Evolutionary conservation across 345 rosid species (phyloP), one percentile per base, ranked within the genome.

Genomic region (Camelina laxa): DNA sequence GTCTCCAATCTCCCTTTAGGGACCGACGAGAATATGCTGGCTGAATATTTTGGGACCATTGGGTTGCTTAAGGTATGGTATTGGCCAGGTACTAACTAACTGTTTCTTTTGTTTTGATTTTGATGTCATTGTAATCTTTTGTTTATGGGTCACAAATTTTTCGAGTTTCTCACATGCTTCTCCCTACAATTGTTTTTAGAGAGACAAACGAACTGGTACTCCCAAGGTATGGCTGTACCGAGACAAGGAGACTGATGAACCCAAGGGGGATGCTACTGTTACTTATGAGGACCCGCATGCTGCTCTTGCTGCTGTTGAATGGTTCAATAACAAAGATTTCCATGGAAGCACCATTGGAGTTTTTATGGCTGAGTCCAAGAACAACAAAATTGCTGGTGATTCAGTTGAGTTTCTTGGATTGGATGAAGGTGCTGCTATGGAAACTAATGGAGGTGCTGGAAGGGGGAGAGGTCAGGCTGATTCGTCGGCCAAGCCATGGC

Each of bases 251-350:
- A 95, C 99, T 22, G 82, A 91, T 88, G 98, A 92, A 68, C 96
- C 94, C 0, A 95, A 95, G 70, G 98, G 97, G 63, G 99, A 95
- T 85, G 98, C 99, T 58, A 92, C 98, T 0, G 94, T 90, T 60
- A 92, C 99, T 8, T 95, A 95, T 60, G 99, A 95, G 79, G 99
- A 95, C 16, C 99, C 98, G 7, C 94, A 95, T 80, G 99, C 99
- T 54, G 99, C 98, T 21, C 76, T 79, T 42, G 99, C 99, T 70
- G 99, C 98, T 60, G 91, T 95, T 31, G 99, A 95, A 58, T 95
- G 98, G 99, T 95, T 96, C 65, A 91, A 96, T 78, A 84, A 89
- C 80, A 95, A 95, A 83, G 97, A 91, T 14, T 96, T 96, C 49
- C 99, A 92, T 81, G 99, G 98, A 19, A 89, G 74, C 74, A 49